Base-by-base conservation (phyloP, 2,329 filamentous ascomycete genomes). In the Rhinocladiella mackenziei region DNA sequence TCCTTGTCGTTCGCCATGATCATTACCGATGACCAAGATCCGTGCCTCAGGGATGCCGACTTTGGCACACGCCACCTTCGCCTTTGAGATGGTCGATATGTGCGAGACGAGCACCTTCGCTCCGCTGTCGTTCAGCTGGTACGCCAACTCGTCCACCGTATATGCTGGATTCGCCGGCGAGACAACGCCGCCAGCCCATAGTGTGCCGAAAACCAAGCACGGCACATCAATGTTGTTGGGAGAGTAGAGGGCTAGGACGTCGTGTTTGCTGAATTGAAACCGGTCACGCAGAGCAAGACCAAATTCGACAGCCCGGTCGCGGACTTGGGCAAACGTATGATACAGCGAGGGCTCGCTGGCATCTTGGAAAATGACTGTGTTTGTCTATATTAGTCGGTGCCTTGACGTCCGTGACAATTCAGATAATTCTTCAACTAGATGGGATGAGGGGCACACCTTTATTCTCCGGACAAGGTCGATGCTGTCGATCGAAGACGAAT, bases 161-260 rank as follows among this genome's bases (percentile, higher is more conserved):
- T 94, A 95, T 2, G 81, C 80, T 13, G 89, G 89, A 60, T 96
- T 96, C 2, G 87, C 88, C 0, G 89, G 87, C n/a, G 83, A 87
- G 6, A 86, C 68, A 36, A 86, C 71, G 20, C 86, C 89, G 34
- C 88, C 89, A 1, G 86, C 84, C 84, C 87, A 95, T 54, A 84
- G 79, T 8, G 79, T 75, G 17, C 89, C 89, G 73, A 86, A 87
- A 64, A 79, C 86, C 34, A 89, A 65, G 2, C 82, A 71, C 0
- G 87, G 83, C 0, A 83, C 87, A 63, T 96, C 89, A 60, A 95
- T 83, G 62, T 76, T 81, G 63, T 96, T 96, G 17, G 89, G 85
- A 3, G 86, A 82, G 71, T 84, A 94, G 43, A 95, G 73, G 9
- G 77, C 84, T 15, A 96, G 73, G 1, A 92, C 85, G 61, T 95